Evolutionary conservation across 768 basidiomycete genomes (phyloP).

Genomic region (Collybia sordida): DNA sequence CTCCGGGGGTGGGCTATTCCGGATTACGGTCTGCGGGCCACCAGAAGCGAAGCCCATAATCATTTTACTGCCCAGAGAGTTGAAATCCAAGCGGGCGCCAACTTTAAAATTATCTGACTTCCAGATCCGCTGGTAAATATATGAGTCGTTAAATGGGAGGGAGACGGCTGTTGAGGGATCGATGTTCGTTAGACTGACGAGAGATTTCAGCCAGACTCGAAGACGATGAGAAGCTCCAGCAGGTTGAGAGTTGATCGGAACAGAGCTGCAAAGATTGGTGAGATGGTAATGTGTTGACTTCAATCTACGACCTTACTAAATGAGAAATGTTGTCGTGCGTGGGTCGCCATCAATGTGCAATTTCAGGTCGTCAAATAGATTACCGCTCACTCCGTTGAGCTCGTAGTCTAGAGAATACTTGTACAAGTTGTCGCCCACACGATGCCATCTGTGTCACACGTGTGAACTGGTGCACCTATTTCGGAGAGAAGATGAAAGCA

Average conservation of each 20-base stretch:
- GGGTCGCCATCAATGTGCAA: slow-evolving; percentile 57
- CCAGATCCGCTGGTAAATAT: slow-evolving; percentile 65
- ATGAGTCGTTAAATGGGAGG: slow-evolving; percentile 46
- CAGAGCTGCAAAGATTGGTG: slow-evolving; percentile 36
- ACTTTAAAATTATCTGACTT: slow-evolving; percentile 63
- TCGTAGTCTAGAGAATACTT: slow-evolving; percentile 65
- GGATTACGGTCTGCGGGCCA: slow-evolving; percentile 35
- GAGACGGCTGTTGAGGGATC: slow-evolving; percentile 28
- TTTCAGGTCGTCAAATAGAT: slow-evolving; percentile 52
- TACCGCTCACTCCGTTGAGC: slow-evolving; percentile 57
- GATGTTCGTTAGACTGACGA: slow-evolving; percentile 28
- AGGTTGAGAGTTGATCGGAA: slow-evolving; percentile 54
- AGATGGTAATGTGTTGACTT: too few species aligned
- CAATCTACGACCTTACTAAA: slow-evolving; percentile 46
- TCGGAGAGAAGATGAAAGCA: slow-evolving; percentile 6
- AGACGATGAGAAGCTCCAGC: slow-evolving; percentile 59
- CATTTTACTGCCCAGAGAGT: slow-evolving; percentile 45
- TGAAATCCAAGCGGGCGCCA: slow-evolving; percentile 56
- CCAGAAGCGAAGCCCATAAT: slow-evolving; percentile 47
- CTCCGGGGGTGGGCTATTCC: slow-evolving; percentile 8
- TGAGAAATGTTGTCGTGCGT: slow-evolving; percentile 50
- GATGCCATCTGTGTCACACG: slow-evolving; percentile 45
- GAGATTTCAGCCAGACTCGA: slow-evolving; percentile 61
- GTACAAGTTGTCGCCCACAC: slow-evolving; percentile 42
- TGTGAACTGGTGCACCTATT: not conserved